Conservation (phyloP, 1,139 yeast species). For the Scheffersomyces cryptocercus region DNA sequence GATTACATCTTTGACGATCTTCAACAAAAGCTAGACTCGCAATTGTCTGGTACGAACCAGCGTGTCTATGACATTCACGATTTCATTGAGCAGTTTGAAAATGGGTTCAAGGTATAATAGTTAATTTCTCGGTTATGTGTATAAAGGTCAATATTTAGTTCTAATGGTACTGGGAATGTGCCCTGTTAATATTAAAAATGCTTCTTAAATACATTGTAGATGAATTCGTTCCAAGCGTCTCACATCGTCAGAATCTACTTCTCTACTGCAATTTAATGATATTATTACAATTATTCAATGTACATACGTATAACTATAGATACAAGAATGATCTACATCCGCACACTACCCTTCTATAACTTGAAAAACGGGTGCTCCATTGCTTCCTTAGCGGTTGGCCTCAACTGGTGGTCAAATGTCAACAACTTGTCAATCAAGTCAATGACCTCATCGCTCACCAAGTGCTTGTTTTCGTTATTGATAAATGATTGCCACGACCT, state of each 20-base stretch:
- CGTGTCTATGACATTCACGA: slow-evolving; percentile 28
- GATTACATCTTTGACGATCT: slow-evolving; percentile 26
- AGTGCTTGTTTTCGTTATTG: slow-evolving; percentile 50
- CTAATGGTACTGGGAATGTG: no score
- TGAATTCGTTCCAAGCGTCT: no score
- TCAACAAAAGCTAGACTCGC: slow-evolving; percentile 21
- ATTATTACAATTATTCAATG: no score
- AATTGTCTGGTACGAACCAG: slow-evolving; percentile 22
- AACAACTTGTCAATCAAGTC: slow-evolving; percentile 67
- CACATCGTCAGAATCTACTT: no score
- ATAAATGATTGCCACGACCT: slow-evolving; percentile 69
- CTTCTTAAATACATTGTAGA: no score
- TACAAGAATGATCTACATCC: not conserved
- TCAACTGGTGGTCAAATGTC: slow-evolving; percentile 70
- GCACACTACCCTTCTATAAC: slow-evolving; percentile 8
- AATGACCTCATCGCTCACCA: slow-evolving; percentile 61
- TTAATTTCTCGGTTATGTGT: no score
- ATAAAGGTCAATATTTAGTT: no score
- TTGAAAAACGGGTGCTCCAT: slow-evolving; percentile 62
- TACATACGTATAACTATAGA: no score
- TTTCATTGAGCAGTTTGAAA: slow-evolving; percentile 23
- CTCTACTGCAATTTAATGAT: no score
- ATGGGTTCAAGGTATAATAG: slow-evolving; percentile 20
- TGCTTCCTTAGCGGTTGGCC: slow-evolving; percentile 77
- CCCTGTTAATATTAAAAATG: no score